phyloP scores from a whole-genome alignment of 23 red algal genomes.

The Gracilaria vermiculophylla region DNA sequence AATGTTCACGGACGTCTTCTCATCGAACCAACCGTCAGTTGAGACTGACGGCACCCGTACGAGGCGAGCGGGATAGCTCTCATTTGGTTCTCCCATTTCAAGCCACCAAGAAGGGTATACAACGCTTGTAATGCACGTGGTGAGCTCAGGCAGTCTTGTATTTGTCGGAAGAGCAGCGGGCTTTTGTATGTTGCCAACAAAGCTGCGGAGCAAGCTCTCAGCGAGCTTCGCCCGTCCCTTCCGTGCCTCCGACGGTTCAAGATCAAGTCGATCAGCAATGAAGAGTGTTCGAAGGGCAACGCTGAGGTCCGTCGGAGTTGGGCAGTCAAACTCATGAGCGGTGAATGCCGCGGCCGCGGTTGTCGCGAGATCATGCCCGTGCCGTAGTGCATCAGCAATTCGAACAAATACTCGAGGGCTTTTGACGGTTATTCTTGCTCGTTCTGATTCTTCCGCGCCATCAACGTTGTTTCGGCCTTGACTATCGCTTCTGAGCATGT shows the following conservation, averaged over 20 bases:
- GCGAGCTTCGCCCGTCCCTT: constrained; percentile 50
- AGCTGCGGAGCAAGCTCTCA: constrained; percentile 34
- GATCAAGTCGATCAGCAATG: constrained; percentile 49
- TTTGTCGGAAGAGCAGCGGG: constrained; percentile 11
- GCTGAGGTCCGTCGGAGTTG: constrained; percentile 40
- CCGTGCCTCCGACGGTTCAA: constrained; percentile 34
- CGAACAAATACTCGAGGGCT: constrained; percentile 49
- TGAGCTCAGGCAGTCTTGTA: constrained; percentile 55
- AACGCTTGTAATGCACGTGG: constrained; percentile 54
- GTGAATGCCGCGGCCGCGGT: constrained; percentile 48
- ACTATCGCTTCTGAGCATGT: constrained; percentile 8
- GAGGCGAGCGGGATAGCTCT: not conserved
- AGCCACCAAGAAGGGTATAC: constrained; percentile 73
- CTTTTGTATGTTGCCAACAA: constrained; percentile 49
- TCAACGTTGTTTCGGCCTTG: not conserved
- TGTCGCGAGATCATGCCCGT: constrained; percentile 44
- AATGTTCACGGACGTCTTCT: constrained; percentile 17
- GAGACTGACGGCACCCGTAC: constrained; percentile 13
- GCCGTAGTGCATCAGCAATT: constrained; percentile 51
- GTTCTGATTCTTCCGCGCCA: not conserved
- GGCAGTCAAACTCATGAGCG: constrained; percentile 57
- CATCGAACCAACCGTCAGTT: not conserved
- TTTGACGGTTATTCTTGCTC: constrained; percentile 32
- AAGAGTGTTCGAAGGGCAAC: constrained; percentile 30
- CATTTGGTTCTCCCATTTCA: constrained; percentile 24